Evolutionary conservation across 148 eudicot genomes (phyloP).

Genomic region (Polygonum maritimum): DNA sequence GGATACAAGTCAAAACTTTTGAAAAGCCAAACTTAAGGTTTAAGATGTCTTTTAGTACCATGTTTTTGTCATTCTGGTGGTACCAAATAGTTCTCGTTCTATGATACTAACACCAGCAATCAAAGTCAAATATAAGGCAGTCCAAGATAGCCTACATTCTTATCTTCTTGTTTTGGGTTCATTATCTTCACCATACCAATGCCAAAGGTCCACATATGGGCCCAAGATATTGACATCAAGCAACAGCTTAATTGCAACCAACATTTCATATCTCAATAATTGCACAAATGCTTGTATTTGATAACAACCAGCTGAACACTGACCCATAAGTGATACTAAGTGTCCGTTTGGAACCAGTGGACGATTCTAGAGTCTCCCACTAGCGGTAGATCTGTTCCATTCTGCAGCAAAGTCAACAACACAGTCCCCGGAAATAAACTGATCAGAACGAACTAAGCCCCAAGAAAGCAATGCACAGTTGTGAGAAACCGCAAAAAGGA

Average conservation of each 20-base stretch:
- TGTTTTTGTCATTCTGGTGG: neutral
- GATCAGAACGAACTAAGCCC: neutral
- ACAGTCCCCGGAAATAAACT: neutral
- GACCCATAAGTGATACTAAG: too few species aligned
- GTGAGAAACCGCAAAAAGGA: constrained; percentile 1
- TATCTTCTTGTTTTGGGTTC: neutral
- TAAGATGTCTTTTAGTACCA: neutral
- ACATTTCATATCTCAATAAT: neutral
- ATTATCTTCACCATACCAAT: neutral
- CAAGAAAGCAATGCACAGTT: constrained; percentile 6
- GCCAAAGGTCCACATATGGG: neutral
- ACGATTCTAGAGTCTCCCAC: too few species aligned
- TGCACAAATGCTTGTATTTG: neutral
- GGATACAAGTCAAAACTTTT: neutral
- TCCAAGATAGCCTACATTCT: neutral
- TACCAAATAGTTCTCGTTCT: neutral
- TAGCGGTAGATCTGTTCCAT: constrained; percentile 63
- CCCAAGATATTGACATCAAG: neutral
- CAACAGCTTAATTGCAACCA: neutral
- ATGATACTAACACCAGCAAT: neutral
- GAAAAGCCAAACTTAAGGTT: neutral
- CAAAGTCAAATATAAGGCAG: neutral
- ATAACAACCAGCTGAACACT: neutral
- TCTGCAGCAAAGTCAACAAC: constrained; percentile 31
- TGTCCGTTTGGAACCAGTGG: too few species aligned